These are phyloP conservation scores for Cladosporium sp. DNA, from an alignment of 2,329 filamentous ascomycete species.

Conservation along the genomic window DNA sequence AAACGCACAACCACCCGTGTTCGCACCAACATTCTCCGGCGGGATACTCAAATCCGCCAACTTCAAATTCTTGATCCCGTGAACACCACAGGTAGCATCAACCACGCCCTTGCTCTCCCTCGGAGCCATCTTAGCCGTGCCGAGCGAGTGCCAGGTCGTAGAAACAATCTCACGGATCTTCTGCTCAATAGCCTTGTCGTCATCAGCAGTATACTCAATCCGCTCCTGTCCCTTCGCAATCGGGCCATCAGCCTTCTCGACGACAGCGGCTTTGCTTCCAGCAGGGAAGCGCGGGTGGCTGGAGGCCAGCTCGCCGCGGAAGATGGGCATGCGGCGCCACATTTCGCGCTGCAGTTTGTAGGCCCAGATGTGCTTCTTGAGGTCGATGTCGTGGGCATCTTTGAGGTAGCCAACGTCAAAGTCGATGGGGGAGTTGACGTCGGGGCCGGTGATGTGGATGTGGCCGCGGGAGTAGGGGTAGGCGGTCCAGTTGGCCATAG, in stretches of 20 bases:
- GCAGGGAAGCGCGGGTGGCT: conserved; percentile 37
- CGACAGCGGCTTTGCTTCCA: conserved; percentile 43
- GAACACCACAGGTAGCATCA: conserved; percentile 36
- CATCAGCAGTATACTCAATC: conserved; percentile 39
- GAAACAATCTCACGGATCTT: conserved; percentile 39
- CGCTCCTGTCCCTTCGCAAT: conserved; percentile 44
- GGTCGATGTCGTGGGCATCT: conserved; percentile 53
- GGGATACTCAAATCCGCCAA: conserved; percentile 41
- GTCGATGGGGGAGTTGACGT: conserved; percentile 45
- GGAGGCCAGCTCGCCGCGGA: conserved; percentile 39
- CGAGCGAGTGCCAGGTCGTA: conserved; percentile 40
- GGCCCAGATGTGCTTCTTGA: conserved; percentile 57
- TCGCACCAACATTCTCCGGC: conserved; percentile 42
- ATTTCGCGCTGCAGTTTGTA: conserved; percentile 65
- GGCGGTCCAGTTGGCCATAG: conserved; percentile 50
- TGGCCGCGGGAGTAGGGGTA: conserved; percentile 60
- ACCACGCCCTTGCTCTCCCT: conserved; percentile 37
- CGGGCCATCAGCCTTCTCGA: conserved; percentile 29
- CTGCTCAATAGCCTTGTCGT: conserved; percentile 37
- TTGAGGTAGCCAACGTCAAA: conserved; percentile 57
- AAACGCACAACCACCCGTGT: conserved; percentile 46
- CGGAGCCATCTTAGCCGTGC: conserved; percentile 39
- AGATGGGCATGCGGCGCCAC: conserved; percentile 51
- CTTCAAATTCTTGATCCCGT: conserved; percentile 39
- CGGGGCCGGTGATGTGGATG: conserved; percentile 54